phyloP scores from a whole-genome alignment of 2,329 filamentous ascomycete genomes.

The Fusarium armeniacum region DNA sequence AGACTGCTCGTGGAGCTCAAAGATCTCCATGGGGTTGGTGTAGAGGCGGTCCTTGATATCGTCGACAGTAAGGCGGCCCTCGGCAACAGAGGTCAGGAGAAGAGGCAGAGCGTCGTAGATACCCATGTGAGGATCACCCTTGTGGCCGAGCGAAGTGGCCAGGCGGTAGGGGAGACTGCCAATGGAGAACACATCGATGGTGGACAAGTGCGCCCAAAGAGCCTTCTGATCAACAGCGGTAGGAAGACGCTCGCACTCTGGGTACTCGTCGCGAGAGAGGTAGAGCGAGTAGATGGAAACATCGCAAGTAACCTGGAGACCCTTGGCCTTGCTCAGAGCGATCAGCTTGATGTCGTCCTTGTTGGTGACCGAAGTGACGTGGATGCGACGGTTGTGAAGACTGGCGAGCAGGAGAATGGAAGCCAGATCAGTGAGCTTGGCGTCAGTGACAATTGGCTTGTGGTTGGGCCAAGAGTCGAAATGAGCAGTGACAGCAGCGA shows the following conservation, averaged over 20 bases:
- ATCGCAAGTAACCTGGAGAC: slow-evolving; percentile 85
- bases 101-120: slow-evolving; percentile 81
- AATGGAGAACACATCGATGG: slow-evolving; percentile 84
- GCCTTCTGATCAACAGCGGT: slow-evolving; percentile 77
- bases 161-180: slow-evolving; percentile 84
- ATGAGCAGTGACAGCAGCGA: slow-evolving; percentile 82
- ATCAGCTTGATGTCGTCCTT: slow-evolving; percentile 83
- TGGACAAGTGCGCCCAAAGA: slow-evolving; percentile 79
- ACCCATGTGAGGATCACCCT: slow-evolving; percentile 72
- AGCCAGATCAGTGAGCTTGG: slow-evolving; percentile 84
- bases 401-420: slow-evolving; percentile 83
- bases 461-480: slow-evolving; percentile 82
- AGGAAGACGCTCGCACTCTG: slow-evolving; percentile 75
- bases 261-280: slow-evolving; percentile 78
- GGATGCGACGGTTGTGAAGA: slow-evolving; percentile 82
- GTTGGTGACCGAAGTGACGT: slow-evolving; percentile 84
- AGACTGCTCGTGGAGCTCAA: slow-evolving; percentile 85
- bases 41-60: slow-evolving; percentile 79
- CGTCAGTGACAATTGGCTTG: slow-evolving; percentile 86
- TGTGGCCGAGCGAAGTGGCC: slow-evolving; percentile 67
- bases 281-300: slow-evolving; percentile 86
- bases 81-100: slow-evolving; percentile 80
- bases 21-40: slow-evolving; percentile 84
- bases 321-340: slow-evolving; percentile 83
- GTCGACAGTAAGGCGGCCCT: slow-evolving; percentile 79